phyloP scores from a whole-genome alignment of 306 rosid species.

The Macrotyloma uniflorum region DNA sequence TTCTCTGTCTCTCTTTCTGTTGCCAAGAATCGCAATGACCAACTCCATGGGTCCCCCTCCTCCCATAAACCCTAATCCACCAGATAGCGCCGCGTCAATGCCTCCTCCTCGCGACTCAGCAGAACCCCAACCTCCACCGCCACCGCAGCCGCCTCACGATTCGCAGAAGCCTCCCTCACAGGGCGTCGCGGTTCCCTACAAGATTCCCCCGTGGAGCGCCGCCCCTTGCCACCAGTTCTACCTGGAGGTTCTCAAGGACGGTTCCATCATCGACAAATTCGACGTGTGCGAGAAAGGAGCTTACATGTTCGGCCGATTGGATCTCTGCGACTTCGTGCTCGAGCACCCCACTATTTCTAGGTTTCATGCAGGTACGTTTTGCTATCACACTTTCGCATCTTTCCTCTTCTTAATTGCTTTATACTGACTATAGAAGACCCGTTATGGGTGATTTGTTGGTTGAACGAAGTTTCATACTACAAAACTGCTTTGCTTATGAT shows the following conservation, averaged over 20 bases:
- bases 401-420: neutral
- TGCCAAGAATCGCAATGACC: neutral
- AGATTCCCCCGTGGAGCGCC: slow-evolving; percentile 84
- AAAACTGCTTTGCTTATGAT: neutral
- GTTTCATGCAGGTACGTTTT: slow-evolving; percentile 78
- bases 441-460: neutral
- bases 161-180: slow-evolving; percentile 49
- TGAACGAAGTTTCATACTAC: neutral
- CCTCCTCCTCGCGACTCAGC: slow-evolving; percentile 19
- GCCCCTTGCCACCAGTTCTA: slow-evolving; percentile 72
- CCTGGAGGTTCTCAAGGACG: slow-evolving; percentile 91
- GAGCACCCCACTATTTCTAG: slow-evolving; percentile 91
- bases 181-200: slow-evolving; percentile 57
- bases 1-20: neutral
- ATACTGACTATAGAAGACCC: neutral
- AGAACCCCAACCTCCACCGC: slow-evolving; percentile 27
- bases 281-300: slow-evolving; percentile 81
- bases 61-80: slow-evolving; percentile 16
- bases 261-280: slow-evolving; percentile 66
- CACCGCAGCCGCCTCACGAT: neutral
- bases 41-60: slow-evolving; percentile 14
- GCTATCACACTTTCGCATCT: neutral
- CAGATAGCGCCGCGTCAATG: neutral
- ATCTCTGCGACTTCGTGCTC: slow-evolving; percentile 84
- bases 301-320: slow-evolving; percentile 92